Base-by-base conservation (phyloP, 805 yeast species). In the Starmerella potacharoeniae region DNA sequence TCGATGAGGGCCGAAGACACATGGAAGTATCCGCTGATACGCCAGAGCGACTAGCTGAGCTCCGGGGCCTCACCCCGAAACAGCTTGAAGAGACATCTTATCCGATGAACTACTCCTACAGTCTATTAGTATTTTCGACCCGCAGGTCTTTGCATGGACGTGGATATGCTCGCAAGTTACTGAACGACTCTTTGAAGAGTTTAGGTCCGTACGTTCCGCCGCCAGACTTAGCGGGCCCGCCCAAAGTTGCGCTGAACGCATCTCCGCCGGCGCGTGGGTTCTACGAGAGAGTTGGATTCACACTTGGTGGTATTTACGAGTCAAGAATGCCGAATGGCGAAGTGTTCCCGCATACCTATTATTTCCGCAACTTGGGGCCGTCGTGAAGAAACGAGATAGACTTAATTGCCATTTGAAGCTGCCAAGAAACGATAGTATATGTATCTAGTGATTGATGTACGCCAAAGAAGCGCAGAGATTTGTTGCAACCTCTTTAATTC, bases 221-320 rank as follows among this genome's bases (percentile, higher is more conserved):
- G 16, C 58, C 58, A 1, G 45, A 47, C 5, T 14, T 31, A 1
- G 22, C 17, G 3, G 60, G 59, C 8, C 61, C 61, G 13, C 49
- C 58, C 6, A 58, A 58, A 31, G 33, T 51, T 3, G 4, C 55
- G 14, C 47, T 58, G 37, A 36, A 49, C 39, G 29, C 60, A 6
- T 51, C 56, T 10, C 61, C 61, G 9, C 31, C 54, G 5, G 61
- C 61, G 11, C 49, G 54, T 6, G 56, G 55, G 11, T 58, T 58
- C 54, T 58, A 58, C 37, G 36, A 34, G n/a, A 9, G 13, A 3
- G 4, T 36, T 14, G 58, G 58, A 4, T 51, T 40, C 45, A 5
- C 31, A 1, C 9, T 54, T 1, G 57, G 54, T 8, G 55, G 51
- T 5, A 8, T 35, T 2, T 45, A 40, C 11, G 45, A 36, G 40